phyloP scores from a whole-genome alignment of 148 eudicot genomes.

The Nepenthes gracilis region DNA sequence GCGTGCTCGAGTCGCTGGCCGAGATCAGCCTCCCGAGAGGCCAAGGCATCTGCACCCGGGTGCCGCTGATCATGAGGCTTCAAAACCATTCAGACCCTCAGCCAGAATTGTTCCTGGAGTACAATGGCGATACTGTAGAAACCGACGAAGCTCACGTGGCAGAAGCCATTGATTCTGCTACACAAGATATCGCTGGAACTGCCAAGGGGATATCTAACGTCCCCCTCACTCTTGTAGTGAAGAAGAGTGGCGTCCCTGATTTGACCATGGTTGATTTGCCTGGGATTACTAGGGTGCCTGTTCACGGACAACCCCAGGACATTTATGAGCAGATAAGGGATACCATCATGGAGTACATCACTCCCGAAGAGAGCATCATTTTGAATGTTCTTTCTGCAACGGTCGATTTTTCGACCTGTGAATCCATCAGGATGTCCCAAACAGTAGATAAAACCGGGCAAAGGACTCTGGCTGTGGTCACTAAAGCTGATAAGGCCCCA shows the following conservation, averaged over 20 bases:
- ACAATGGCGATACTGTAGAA: background rate
- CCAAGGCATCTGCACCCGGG: background rate
- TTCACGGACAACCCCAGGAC: background rate
- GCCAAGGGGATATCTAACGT: background rate
- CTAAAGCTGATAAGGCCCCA: slow-evolving; percentile 22
- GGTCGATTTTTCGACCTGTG: slow-evolving; percentile 10
- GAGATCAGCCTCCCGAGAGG: background rate
- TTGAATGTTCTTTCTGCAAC: slow-evolving; percentile 13
- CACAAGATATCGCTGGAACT: background rate
- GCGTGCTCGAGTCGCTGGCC: background rate
- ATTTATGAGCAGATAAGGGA: slow-evolving; percentile 1
- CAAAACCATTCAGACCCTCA: background rate
- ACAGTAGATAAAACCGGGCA: slow-evolving; percentile 19
- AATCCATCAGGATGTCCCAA: slow-evolving; percentile 26
- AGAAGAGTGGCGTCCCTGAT: slow-evolving; percentile 1
- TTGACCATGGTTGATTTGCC: background rate
- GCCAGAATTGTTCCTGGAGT: background rate
- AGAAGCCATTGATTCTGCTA: slow-evolving; percentile 1
- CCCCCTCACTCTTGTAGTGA: background rate
- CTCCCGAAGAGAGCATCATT: slow-evolving; percentile 13
- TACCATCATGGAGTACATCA: slow-evolving; percentile 19
- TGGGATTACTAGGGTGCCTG: background rate
- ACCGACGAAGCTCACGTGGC: background rate
- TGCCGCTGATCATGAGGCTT: background rate
- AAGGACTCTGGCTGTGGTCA: slow-evolving; percentile 26